A percentile compares a stretch with the other conserved stretches of the same genome.
Conservation (phyloP, 805 yeast species). For the Ogataea zsoltii region DNA sequence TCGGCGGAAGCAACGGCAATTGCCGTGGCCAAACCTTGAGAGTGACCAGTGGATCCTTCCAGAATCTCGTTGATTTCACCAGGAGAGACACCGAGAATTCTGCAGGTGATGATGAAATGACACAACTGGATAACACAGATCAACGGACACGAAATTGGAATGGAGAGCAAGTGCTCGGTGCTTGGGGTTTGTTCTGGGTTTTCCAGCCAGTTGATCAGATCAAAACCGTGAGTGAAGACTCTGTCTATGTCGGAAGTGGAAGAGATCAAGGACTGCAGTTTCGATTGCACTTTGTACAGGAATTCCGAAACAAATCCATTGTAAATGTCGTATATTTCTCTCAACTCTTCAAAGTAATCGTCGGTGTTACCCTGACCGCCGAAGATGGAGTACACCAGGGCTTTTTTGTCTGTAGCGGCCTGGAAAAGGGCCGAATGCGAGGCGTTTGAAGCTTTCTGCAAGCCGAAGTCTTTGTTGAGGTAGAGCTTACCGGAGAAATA, state of each 20-base stretch:
- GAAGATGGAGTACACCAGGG: conserved; percentile 78
- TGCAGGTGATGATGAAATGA: conserved; percentile 87
- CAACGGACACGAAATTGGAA: conserved; percentile 95
- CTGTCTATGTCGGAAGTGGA: conserved; percentile 77
- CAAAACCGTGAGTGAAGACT: conserved; percentile 91
- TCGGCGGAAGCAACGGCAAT: conserved; percentile 81
- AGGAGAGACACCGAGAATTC: conserved; percentile 81
- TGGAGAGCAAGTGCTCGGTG: conserved; percentile 80
- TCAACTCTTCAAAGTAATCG: conserved; percentile 94
- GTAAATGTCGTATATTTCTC: conserved; percentile 79
- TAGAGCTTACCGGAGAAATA: conserved; percentile 53
- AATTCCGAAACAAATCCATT: conserved; percentile 72
- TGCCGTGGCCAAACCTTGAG: conserved; percentile 91
- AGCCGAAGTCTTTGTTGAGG: conserved; percentile 30
- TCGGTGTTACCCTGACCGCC: conserved; percentile 99
- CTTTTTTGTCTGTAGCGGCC: conserved; percentile 55
- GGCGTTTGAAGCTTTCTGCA: conserved; percentile 9
- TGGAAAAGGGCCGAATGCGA: conserved; percentile 50
- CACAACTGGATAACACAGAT: conserved; percentile 94
- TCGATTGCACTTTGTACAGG: conserved; percentile 65
- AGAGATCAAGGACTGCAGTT: conserved; percentile 66
- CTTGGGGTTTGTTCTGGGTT: conserved; percentile 87
- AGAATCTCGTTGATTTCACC: conserved; percentile 77
- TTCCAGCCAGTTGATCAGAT: conserved; percentile 83
- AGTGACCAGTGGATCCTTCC: conserved; percentile 82